Conservation (phyloP, 768 basidiomycete species). For the Lyophyllum atratum region DNA sequence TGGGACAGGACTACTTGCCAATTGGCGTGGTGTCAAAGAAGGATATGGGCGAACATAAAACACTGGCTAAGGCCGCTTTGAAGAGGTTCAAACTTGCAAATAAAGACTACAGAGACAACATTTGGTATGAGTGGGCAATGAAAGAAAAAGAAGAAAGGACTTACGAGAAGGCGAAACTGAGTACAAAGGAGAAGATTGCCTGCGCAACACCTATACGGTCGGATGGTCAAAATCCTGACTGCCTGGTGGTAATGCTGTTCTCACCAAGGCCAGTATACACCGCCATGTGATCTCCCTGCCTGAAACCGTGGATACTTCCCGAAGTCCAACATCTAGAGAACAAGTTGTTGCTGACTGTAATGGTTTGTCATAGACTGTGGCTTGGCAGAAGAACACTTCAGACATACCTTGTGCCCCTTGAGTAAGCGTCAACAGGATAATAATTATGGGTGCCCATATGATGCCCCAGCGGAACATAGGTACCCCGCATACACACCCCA, state of each 20-base stretch:
- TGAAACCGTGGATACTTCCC: conserved; percentile 52
- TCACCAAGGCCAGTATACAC: conserved; percentile 48
- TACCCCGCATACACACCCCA: conserved; percentile 53
- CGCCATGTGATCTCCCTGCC: conserved; percentile 69
- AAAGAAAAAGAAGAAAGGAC: too few species aligned
- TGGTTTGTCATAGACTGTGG: background rate
- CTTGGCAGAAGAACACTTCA: background rate
- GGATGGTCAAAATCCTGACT: background rate
- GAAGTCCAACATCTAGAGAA: conserved; percentile 77
- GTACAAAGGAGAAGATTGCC: conserved; percentile 51
- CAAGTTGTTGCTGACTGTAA: conserved; percentile 59
- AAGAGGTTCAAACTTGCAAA: conserved; percentile 52
- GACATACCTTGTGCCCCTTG: conserved; percentile 58
- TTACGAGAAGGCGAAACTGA: conserved; percentile 53
- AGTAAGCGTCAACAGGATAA: conserved; percentile 42
- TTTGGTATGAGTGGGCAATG: too few species aligned
- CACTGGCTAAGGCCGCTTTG: conserved; percentile 51
- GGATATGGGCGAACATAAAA: conserved; percentile 60
- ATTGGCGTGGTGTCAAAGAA: conserved; percentile 79
- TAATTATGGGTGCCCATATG: conserved; percentile 47
- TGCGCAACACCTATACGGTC: conserved; percentile 46
- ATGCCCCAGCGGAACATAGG: conserved; percentile 49
- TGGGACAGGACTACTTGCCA: conserved; percentile 32
- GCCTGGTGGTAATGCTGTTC: conserved; percentile 5
- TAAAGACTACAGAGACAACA: too few species aligned